Base-by-base conservation (phyloP, 345 rosid genomes). In the Linum trigynum region DNA sequence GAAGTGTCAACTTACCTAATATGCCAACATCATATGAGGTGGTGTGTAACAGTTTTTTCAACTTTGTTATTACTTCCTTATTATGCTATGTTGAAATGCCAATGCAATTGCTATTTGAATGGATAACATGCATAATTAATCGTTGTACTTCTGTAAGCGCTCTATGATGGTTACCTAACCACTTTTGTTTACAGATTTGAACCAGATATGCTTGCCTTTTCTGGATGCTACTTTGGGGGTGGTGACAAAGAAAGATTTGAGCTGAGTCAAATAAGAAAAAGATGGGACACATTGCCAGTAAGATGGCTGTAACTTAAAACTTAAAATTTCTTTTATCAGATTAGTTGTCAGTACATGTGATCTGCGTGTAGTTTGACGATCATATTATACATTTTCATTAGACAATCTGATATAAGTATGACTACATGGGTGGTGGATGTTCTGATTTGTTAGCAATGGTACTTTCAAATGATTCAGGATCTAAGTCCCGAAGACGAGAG, bases 151-250 rank as follows among this genome's bases (percentile, higher is more conserved):
- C 53, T 48, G 14, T 48, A 48, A 9, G 11, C 53, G 14, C 53
- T 15, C 14, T 5, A 2, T 48, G 11, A 48, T 48, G 14, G 9
- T 48, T 12, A 48, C 14, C 53, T 48, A 48, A 48, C 53, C 11
- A 15, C 53, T 9, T 2, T 50, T 9, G 10, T 45, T 11, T 51
- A 36, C 58, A 95, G 99, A 78, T 95, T 95, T 78, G 99, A 95
- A 79, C 92, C 99, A 67, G 99, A 95, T 77, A 95, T 91, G 97
- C 84, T 95, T 62, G 97, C 99, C 40, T 95, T 95, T 79, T 95
- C 99, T 67, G 97, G 99, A 68, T 95, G 99, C 75, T 92, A 91
- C 75, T 95, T 72, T 79, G 99, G 99, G 37, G 99, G 99, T 17
- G 99, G 99, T 72, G 99, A 91, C 61, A 91, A 91, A 70, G 99